A percentile compares a stretch with the other conserved stretches of the same genome.
These are phyloP conservation scores for Echium plantagineum DNA, from an alignment of 257 asterid species.

Conservation along the genomic window DNA sequence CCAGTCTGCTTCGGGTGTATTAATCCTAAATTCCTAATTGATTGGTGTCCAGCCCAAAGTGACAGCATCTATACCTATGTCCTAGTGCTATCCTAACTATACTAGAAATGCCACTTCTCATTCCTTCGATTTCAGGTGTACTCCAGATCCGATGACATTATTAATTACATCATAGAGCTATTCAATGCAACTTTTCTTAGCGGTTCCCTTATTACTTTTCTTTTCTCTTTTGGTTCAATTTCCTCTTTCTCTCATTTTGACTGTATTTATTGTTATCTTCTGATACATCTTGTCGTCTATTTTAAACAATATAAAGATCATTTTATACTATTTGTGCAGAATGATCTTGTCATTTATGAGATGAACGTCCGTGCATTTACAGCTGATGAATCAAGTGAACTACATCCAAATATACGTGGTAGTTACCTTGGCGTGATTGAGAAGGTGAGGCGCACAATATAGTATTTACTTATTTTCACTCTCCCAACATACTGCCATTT, in stretches of 20 bases:
- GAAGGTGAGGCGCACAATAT: conserved; percentile 37
- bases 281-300: background rate
- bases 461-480: background rate
- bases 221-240: too few species aligned
- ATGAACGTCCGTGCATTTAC: conserved; percentile 94
- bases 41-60: background rate
- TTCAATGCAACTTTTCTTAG: background rate
- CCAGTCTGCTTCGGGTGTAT: background rate
- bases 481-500: background rate
- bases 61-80: background rate
- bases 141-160: background rate
- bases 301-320: background rate
- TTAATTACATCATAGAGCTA: background rate
- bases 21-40: background rate
- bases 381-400: conserved; percentile 78
- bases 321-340: conserved; percentile 41
- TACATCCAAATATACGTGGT: conserved; percentile 62
- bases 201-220: background rate
- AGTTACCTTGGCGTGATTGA: conserved; percentile 93
- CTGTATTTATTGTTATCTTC: background rate
- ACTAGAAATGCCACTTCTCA: background rate
- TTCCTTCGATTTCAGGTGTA: background rate
- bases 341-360: conserved; percentile 87
- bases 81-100: background rate
- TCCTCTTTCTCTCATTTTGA: background rate